These are phyloP conservation scores for Coniophora puteana DNA, from an alignment of 1,284 basidiomycete species.

Conservation along the genomic window DNA sequence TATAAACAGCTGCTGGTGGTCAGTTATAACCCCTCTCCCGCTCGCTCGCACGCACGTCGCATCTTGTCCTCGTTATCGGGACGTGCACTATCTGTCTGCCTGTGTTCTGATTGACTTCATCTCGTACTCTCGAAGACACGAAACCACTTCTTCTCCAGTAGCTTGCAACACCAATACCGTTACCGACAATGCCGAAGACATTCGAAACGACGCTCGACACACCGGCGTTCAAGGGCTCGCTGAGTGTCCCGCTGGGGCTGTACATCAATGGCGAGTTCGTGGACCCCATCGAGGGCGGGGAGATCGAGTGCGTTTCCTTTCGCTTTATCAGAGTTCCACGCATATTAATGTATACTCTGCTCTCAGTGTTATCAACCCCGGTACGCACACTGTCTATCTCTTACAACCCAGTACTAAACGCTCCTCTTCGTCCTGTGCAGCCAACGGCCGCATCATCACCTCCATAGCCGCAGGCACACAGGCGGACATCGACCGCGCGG, in stretches of 20 bases:
- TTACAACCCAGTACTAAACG: neutral
- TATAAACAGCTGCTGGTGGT: too few species aligned
- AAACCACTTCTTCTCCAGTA: too few species aligned
- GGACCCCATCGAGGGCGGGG: slow-evolving; percentile 17
- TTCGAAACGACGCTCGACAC: slow-evolving; percentile 22
- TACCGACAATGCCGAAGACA: slow-evolving; percentile 18
- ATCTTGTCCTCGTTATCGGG: too few species aligned
- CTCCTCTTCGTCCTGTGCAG: slow-evolving; percentile 6
- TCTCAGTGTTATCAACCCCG: slow-evolving; percentile 20
- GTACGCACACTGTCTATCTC: slow-evolving; percentile 6
- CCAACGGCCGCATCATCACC: slow-evolving; percentile 21
- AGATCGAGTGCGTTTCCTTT: slow-evolving; percentile 19
- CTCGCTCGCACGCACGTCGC: too few species aligned
- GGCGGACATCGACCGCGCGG: slow-evolving; percentile 22
- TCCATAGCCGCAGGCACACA: slow-evolving; percentile 18
- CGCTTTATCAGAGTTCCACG: neutral
- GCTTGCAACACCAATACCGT: too few species aligned
- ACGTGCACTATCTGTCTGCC: too few species aligned
- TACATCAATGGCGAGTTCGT: slow-evolving; percentile 25
- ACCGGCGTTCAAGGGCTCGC: slow-evolving; percentile 20
- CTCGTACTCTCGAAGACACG: too few species aligned
- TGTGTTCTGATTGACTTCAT: too few species aligned
- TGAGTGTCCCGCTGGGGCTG: slow-evolving; percentile 21
- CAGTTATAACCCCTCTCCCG: too few species aligned
- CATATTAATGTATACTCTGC: slow-evolving; percentile 2